These are phyloP conservation scores for Croton setiger DNA, from an alignment of 441 rosid genomes.

Conservation along the genomic window DNA sequence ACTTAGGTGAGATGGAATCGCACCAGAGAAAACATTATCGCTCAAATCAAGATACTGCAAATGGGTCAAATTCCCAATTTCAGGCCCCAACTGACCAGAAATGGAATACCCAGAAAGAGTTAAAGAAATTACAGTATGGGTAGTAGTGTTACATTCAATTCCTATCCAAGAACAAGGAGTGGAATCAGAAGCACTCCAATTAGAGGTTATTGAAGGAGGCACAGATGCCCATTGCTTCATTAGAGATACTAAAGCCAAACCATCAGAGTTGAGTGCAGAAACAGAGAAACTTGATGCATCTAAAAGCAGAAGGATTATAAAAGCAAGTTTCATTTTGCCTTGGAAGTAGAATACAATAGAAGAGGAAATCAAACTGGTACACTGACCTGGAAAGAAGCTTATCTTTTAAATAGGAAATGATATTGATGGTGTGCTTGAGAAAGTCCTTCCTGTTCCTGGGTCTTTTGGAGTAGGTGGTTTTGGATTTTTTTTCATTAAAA, in stretches of 20 bases:
- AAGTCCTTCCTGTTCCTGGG: too few relatives aligned
- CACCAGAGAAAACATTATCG: conserved; percentile 42
- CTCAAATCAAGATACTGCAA: conserved; percentile 44
- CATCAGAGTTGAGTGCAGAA: conserved; percentile 42
- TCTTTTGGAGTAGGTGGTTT: too few relatives aligned
- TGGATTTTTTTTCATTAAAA: too few relatives aligned
- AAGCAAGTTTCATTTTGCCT: conserved; percentile 10
- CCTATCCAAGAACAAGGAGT: conserved; percentile 73
- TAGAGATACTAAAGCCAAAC: conserved; percentile 49
- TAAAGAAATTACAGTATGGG: conserved; percentile 34
- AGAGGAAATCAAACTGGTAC: too few relatives aligned
- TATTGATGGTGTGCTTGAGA: too few relatives aligned
- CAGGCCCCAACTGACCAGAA: conserved; percentile 61
- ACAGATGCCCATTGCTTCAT: conserved; percentile 38
- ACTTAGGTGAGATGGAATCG: conserved; percentile 42
- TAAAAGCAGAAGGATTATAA: conserved; percentile 9
- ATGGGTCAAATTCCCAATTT: conserved; percentile 42
- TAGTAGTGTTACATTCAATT: conserved; percentile 37
- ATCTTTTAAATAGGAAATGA: too few relatives aligned
- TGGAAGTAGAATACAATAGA: background rate
- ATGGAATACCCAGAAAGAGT: conserved; percentile 38
- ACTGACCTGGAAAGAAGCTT: background rate
- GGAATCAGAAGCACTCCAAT: conserved; percentile 55
- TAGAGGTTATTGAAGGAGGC: conserved; percentile 39
- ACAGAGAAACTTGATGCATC: background rate